phyloP scores from a whole-genome alignment of 2,329 filamentous ascomycete species.

The Sporothrix phasma region DNA sequence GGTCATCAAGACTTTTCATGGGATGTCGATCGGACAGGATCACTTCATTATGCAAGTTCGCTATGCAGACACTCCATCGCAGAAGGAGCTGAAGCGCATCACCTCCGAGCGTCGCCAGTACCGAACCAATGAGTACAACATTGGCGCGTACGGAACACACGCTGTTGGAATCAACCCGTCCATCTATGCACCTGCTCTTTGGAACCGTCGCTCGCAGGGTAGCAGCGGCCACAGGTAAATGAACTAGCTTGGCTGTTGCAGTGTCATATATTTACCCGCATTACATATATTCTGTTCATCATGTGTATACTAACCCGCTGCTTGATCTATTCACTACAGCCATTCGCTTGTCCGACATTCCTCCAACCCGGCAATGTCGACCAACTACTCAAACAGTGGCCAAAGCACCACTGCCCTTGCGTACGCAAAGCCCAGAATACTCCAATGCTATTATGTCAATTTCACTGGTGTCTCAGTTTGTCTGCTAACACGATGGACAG shows the following conservation, averaged over 20 bases:
- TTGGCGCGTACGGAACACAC: conserved; percentile 56
- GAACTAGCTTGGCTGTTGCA: not conserved
- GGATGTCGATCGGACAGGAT: conserved; percentile 64
- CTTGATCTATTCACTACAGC: not conserved
- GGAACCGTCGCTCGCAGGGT: conserved; percentile 27
- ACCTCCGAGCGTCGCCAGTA: conserved; percentile 93
- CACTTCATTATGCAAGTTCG: conserved; percentile 83
- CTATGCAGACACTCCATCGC: conserved; percentile 91
- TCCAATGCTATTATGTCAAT: not conserved
- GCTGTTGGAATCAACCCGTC: conserved; percentile 46
- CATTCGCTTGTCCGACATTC: not conserved
- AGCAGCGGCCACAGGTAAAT: conserved; percentile 20
- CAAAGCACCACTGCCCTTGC: not conserved
- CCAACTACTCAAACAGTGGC: not conserved
- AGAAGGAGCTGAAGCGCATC: conserved; percentile 93
- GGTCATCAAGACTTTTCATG: conserved; percentile 80
- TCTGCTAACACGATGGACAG: conserved; percentile 6
- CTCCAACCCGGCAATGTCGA: conserved; percentile 1
- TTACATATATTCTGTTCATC: not conserved
- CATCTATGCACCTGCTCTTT: conserved; percentile 34
- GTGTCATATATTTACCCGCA: not conserved
- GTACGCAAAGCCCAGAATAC: not conserved
- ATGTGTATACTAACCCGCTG: not conserved
- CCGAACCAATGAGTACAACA: conserved; percentile 90
- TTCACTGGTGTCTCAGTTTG: not conserved